Conservation (phyloP, 805 yeast genomes). For the Starmera dryadoides region DNA sequence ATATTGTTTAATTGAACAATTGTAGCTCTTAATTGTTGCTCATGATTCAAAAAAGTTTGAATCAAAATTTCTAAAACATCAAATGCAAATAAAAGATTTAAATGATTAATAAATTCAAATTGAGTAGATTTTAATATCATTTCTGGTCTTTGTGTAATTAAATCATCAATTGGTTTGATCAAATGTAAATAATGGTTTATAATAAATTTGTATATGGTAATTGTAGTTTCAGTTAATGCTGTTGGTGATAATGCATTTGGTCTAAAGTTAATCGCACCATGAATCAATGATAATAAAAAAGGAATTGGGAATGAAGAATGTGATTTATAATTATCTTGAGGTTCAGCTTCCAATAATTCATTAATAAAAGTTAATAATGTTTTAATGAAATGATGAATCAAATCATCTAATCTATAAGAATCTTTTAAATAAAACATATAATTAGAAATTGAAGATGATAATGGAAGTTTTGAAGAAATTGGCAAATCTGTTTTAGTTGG, state of each 20-base stretch:
- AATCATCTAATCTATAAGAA: conserved; percentile 38
- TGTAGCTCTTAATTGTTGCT: not conserved
- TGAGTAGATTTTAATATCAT: conserved; percentile 30
- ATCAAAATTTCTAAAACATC: conserved; percentile 49
- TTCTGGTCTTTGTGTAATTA: conserved; percentile 4
- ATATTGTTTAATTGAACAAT: conserved; percentile 5
- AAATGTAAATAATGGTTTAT: conserved; percentile 10
- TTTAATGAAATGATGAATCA: conserved; percentile 36
- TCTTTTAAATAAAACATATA: conserved; percentile 37
- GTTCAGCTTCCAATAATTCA: conserved; percentile 7
- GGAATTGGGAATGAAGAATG: conserved; percentile 39
- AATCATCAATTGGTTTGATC: conserved; percentile 16
- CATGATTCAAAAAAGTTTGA: conserved; percentile 1
- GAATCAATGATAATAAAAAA: conserved; percentile 49
- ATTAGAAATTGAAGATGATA: conserved; percentile 29
- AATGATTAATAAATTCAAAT: conserved; percentile 39
- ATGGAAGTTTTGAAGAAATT: conserved; percentile 24
- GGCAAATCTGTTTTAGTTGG: conserved; percentile 18
- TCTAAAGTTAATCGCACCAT: conserved; percentile 48
- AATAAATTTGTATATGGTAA: conserved; percentile 13
- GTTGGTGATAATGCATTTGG: conserved; percentile 48
- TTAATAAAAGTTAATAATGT: conserved; percentile 23
- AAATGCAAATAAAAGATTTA: conserved; percentile 41
- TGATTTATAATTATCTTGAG: not conserved
- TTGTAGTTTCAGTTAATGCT: conserved; percentile 26